Evolutionary conservation across 2,329 filamentous ascomycete species (phyloP).

Genomic region (Pyricularia sp.): DNA sequence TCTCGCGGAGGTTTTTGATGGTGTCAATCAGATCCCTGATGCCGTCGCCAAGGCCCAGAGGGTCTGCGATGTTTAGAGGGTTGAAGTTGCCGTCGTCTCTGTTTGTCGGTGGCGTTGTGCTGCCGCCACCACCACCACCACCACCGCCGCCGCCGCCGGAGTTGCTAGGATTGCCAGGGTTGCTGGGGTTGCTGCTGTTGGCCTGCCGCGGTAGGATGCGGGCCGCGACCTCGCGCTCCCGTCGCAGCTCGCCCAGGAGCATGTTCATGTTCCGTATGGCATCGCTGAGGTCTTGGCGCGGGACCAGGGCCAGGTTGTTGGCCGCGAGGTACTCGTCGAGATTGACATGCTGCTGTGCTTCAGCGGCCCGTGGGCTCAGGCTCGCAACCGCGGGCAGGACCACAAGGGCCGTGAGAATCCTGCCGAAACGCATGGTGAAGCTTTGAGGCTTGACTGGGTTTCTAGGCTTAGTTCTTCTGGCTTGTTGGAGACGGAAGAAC

Average conservation of each 20-base stretch:
- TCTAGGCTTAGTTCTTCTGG: not conserved
- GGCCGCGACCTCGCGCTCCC: conserved; percentile 15
- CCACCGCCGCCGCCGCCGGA: not conserved
- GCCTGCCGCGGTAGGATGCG: conserved; percentile 16
- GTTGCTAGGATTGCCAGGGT: not conserved
- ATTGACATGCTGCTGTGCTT: not conserved
- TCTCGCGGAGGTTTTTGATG: conserved; percentile 2
- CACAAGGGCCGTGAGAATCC: not conserved
- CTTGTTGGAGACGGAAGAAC: not conserved
- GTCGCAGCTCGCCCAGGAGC: conserved; percentile 25
- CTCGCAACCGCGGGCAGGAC: not conserved
- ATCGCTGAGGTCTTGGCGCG: conserved; percentile 35
- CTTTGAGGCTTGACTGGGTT: not conserved
- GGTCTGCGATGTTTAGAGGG: conserved; percentile 9
- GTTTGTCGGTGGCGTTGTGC: conserved; percentile 15
- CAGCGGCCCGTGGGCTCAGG: not conserved
- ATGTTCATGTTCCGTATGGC: conserved; percentile 30
- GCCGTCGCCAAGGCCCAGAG: conserved; percentile 19
- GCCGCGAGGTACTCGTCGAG: conserved; percentile 30
- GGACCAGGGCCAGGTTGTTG: conserved; percentile 33
- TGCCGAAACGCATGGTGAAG: not conserved
- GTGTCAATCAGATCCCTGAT: conserved; percentile 16
- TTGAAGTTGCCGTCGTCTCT: not conserved
- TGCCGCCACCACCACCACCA: conserved; percentile 12
- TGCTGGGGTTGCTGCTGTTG: conserved; percentile 11